A percentile compares a stretch with the other conserved stretches of the same genome.
These are phyloP conservation scores for Rhodamnia argentea DNA, from an alignment of 345 rosid species.

Conservation along the genomic window DNA sequence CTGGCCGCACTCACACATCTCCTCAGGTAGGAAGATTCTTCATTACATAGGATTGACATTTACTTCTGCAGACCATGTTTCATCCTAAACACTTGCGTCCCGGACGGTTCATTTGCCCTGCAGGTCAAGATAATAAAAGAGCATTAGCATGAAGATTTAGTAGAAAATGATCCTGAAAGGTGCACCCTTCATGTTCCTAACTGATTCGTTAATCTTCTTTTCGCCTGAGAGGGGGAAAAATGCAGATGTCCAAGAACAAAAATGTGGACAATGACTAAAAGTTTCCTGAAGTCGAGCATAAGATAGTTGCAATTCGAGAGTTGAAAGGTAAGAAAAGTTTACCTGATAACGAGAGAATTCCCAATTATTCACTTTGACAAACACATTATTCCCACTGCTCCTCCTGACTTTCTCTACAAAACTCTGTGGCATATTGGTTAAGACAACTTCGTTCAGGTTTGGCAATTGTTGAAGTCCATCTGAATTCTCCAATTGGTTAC, in stretches of 20 bases:
- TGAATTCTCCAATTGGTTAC: background rate
- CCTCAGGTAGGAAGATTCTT: background rate
- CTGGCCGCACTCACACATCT: background rate
- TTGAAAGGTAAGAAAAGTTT: background rate
- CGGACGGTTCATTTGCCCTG: background rate
- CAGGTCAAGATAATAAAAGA: background rate
- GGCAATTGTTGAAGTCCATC: background rate
- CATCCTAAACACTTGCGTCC: background rate
- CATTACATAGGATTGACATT: background rate
- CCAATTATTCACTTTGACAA: background rate
- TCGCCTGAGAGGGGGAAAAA: background rate
- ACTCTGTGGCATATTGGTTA: conserved; percentile 9
- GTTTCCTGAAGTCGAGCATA: fast-evolving
- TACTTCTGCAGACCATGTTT: background rate
- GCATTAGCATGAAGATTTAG: background rate
- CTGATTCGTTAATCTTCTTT: background rate
- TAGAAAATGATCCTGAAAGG: background rate
- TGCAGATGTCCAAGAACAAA: background rate
- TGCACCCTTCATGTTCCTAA: background rate
- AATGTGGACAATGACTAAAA: background rate
- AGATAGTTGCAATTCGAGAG: background rate
- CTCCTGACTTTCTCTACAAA: background rate
- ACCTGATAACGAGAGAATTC: background rate
- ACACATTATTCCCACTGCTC: background rate
- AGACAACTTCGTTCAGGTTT: conserved; percentile 6